These are phyloP conservation scores for Grosmannia penicillata DNA, from an alignment of 2,329 filamentous ascomycete genomes.

Conservation along the genomic window DNA sequence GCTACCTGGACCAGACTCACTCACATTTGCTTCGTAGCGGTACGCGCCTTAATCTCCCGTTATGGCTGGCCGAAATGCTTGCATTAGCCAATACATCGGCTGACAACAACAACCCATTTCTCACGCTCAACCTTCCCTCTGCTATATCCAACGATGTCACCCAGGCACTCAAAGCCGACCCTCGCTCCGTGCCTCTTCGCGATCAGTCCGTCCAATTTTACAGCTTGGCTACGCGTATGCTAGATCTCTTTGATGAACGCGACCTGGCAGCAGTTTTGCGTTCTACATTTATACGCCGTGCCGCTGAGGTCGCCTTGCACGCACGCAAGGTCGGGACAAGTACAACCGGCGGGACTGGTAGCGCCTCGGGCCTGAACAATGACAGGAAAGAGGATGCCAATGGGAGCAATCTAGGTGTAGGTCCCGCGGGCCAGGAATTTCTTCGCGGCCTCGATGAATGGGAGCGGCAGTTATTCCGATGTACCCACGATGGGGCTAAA, in stretches of 20 bases:
- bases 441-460: constrained; percentile 78
- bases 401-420: constrained; percentile 34
- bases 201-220: constrained; percentile 81
- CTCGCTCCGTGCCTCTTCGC: constrained; percentile 69
- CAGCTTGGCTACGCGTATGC: constrained; percentile 65
- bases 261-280: constrained; percentile 61
- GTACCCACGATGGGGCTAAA: constrained; percentile 60
- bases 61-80: constrained; percentile 94
- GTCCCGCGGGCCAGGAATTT: constrained; percentile 63
- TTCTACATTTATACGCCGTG: constrained; percentile 67
- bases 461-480: constrained; percentile 63
- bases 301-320: constrained; percentile 73
- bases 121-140: constrained; percentile 68
- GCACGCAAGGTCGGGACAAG: constrained; percentile 69
- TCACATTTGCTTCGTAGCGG: constrained; percentile 57
- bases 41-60: constrained; percentile 66
- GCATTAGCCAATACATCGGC: constrained; percentile 41
- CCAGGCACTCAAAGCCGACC: constrained; percentile 82
- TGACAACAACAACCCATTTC: constrained; percentile 30
- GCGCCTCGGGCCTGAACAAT: constrained; percentile 23
- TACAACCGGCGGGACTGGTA: constrained; percentile 21
- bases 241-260: constrained; percentile 77
- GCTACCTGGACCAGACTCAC: constrained; percentile 77
- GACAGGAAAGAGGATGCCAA: constrained; percentile 48
- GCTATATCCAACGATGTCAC: constrained; percentile 67